A percentile compares a stretch with the other conserved stretches of the same genome.
Evolutionary conservation across 768 basidiomycete genomes (phyloP).

Genomic region (Tephrocybe sp.): DNA sequence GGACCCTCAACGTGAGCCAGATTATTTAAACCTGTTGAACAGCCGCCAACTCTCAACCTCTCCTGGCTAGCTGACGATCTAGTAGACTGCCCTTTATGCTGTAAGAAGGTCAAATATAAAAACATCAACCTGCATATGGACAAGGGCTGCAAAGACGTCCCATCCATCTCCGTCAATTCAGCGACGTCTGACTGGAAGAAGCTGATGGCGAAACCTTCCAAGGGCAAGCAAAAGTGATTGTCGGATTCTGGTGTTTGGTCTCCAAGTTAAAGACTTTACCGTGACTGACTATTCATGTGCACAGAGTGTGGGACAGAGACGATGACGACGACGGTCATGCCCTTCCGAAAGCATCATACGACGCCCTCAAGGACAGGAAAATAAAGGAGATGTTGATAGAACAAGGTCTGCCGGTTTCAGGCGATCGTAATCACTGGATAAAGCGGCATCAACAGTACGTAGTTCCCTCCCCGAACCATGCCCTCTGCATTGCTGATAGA

Average conservation of each 20-base stretch:
- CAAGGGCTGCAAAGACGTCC: constrained; percentile 46
- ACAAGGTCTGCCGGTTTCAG: constrained; percentile 48
- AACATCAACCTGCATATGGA: constrained; percentile 70
- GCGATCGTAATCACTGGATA: constrained; percentile 51
- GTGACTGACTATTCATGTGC: no score
- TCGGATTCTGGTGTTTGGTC: neutral
- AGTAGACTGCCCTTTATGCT: constrained; percentile 67
- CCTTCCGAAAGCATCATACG: constrained; percentile 67
- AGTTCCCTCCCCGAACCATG: constrained; percentile 9
- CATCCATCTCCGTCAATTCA: constrained; percentile 24
- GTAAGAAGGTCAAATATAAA: constrained; percentile 39
- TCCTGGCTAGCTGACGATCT: constrained; percentile 31
- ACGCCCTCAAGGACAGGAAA: constrained; percentile 59
- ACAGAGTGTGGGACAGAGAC: constrained; percentile 6
- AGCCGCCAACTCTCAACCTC: neutral
- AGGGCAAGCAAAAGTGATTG: constrained; percentile 41
- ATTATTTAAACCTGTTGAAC: neutral
- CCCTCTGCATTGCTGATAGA: no score
- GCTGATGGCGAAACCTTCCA: constrained; percentile 38
- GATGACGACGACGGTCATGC: constrained; percentile 38
- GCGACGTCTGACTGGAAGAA: constrained; percentile 44
- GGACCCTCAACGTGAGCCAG: constrained; percentile 8
- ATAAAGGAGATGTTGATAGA: constrained; percentile 56
- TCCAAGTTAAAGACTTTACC: no score
- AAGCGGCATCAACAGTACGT: constrained; percentile 59